Conservation (phyloP, 106 monocot species). For the Chionographis japonica region DNA sequence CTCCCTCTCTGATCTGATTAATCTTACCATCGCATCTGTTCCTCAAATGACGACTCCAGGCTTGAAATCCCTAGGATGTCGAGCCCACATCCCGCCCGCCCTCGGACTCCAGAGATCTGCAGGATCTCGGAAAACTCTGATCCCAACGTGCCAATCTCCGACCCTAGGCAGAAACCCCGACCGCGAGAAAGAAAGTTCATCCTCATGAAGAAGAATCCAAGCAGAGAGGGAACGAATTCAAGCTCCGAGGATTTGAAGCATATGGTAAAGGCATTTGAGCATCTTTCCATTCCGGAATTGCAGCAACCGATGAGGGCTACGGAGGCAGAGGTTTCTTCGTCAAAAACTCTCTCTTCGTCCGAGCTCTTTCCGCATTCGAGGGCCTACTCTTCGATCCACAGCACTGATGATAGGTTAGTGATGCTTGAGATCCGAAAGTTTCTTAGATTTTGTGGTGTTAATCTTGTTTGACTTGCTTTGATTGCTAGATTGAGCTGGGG, state of each 20-base stretch:
- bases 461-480: neutral
- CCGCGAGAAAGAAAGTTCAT: conserved; percentile 49
- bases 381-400: conserved; percentile 50
- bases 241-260: conserved; percentile 75
- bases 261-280: conserved; percentile 85
- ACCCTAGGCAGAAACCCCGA: conserved; percentile 15
- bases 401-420: conserved; percentile 45
- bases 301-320: conserved; percentile 6
- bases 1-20: no score
- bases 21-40: no score
- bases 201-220: conserved; percentile 54
- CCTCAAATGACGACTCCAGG: no score
- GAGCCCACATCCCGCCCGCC: neutral
- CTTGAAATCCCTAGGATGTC: no score
- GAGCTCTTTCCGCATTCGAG: conserved; percentile 44
- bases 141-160: conserved; percentile 39
- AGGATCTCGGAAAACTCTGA: conserved; percentile 35
- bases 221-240: conserved; percentile 12
- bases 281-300: conserved; percentile 53
- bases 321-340: conserved; percentile 3
- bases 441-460: neutral
- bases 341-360: conserved; percentile 22
- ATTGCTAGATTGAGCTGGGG: conserved; percentile 55
- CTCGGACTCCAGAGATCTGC: neutral
- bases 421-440: neutral